These are phyloP conservation scores for Phoma sp. DNA, from an alignment of 2,329 filamentous ascomycete species.

Conservation along the genomic window DNA sequence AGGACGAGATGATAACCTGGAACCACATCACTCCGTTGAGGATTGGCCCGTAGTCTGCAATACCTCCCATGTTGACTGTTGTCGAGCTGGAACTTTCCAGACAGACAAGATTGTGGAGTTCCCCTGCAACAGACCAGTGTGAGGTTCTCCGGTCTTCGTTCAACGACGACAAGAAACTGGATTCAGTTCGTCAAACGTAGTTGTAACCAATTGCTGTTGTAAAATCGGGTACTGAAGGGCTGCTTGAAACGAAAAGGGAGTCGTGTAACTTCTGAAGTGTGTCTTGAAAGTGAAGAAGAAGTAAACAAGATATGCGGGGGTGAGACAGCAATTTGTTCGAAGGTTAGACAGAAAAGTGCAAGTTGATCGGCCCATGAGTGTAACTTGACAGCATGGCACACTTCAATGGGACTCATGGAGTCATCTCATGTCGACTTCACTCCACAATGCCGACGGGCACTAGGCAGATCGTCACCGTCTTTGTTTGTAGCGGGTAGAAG, in stretches of 20 bases:
- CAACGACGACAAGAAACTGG: not conserved
- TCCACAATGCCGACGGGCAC: constrained; percentile 1
- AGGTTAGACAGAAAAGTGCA: not conserved
- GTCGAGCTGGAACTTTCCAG: not conserved
- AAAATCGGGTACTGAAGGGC: not conserved
- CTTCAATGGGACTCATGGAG: not conserved
- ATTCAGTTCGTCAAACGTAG: not conserved
- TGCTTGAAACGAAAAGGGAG: not conserved
- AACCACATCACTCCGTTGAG: constrained; percentile 42
- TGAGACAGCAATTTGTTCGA: not conserved
- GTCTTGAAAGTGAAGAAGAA: not conserved
- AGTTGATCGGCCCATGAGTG: not conserved
- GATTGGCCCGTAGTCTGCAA: constrained; percentile 29
- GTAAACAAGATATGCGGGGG: not conserved
- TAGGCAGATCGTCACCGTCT: constrained; percentile 13
- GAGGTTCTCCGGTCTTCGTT: not conserved
- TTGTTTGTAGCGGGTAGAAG: constrained; percentile 10
- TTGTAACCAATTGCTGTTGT: not conserved
- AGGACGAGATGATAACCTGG: constrained; percentile 31
- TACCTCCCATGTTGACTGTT: constrained; percentile 23
- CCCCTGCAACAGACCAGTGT: not conserved
- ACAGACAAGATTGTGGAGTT: not conserved
- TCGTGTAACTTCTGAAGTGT: not conserved
- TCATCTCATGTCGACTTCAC: not conserved
- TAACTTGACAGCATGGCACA: constrained; percentile 1